Evolutionary conservation across 179 eudicot genomes (phyloP).

Genomic region (Beta corolliflora): DNA sequence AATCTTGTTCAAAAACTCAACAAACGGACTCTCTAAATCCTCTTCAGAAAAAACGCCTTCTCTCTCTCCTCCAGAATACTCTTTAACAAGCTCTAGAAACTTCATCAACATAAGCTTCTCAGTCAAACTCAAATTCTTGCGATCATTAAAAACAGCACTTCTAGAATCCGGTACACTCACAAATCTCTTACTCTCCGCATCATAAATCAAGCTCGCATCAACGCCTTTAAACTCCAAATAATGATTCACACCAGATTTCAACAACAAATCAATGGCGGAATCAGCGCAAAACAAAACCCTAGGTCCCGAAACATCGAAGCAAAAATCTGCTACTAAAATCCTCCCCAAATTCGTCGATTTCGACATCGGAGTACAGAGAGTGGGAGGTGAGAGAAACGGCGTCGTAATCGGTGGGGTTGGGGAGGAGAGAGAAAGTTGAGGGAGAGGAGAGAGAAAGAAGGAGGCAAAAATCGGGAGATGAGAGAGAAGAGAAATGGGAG

Average conservation of each 20-base stretch:
- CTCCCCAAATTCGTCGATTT: conserved; percentile 21
- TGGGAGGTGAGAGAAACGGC: conserved; percentile 36
- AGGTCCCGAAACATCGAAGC: conserved; percentile 69
- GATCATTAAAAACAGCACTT: conserved; percentile 60
- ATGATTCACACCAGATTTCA: conserved; percentile 57
- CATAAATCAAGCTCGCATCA: conserved; percentile 55
- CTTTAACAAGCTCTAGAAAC: conserved; percentile 66
- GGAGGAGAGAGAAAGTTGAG: conserved; percentile 8
- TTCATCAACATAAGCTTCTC: conserved; percentile 64
- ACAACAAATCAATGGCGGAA: conserved; percentile 50
- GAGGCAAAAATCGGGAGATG: conserved; percentile 50
- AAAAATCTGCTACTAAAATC: conserved; percentile 35
- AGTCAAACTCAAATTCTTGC: conserved; percentile 32
- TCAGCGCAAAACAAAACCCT: conserved; percentile 82
- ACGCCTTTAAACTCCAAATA: conserved; percentile 76
- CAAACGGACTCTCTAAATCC: conserved; percentile 77
- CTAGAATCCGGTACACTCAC: conserved; percentile 69
- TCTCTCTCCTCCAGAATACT: conserved; percentile 45
- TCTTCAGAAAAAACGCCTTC: conserved; percentile 43
- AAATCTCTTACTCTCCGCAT: conserved; percentile 33
- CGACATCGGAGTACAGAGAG: conserved; percentile 43
- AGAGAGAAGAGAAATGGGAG: conserved; percentile 64
- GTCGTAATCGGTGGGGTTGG: conserved; percentile 16
- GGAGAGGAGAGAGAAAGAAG: conserved; percentile 41
- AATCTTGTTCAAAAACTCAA: conserved; percentile 50